These are phyloP conservation scores for Epichloe hybrida DNA, from an alignment of 2,329 filamentous ascomycete genomes.

Conservation along the genomic window DNA sequence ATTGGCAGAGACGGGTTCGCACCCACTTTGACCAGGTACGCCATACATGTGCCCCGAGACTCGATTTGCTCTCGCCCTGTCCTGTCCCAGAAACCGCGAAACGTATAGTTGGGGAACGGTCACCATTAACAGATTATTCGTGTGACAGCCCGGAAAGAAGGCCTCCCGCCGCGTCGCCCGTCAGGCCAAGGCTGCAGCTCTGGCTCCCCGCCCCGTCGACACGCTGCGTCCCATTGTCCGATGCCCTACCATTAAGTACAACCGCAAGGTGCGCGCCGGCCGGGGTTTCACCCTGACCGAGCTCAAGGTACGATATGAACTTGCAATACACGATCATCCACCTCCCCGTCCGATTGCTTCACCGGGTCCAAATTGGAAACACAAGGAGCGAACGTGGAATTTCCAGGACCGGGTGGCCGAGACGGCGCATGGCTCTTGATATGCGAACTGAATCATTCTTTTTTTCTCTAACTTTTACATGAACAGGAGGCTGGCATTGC, in stretches of 20 bases:
- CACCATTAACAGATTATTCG: neutral
- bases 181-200: conserved; percentile 83
- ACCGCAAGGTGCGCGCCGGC: conserved; percentile 91
- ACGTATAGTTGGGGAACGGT: neutral
- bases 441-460: neutral
- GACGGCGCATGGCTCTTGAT: neutral
- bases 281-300: conserved; percentile 96
- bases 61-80: neutral
- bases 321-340: neutral
- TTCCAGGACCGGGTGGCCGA: neutral
- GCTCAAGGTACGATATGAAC: conserved; percentile 65
- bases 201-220: conserved; percentile 95
- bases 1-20: conserved; percentile 98
- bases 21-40: conserved; percentile 99
- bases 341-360: neutral
- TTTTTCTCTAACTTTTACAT: conserved; percentile 19
- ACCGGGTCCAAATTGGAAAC: neutral
- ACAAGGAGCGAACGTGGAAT: neutral
- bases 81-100: neutral
- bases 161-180: conserved; percentile 81
- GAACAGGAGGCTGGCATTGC: conserved; percentile 82
- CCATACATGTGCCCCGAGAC: conserved; percentile 5
- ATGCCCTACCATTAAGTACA: conserved; percentile 98
- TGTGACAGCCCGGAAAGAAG: conserved; percentile 79
- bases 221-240: conserved; percentile 90